Percentiles rank a stretch among this genome's conserved stretches.
Evolutionary conservation across 441 rosid species (phyloP).

Genomic region (Manihot esculenta): DNA sequence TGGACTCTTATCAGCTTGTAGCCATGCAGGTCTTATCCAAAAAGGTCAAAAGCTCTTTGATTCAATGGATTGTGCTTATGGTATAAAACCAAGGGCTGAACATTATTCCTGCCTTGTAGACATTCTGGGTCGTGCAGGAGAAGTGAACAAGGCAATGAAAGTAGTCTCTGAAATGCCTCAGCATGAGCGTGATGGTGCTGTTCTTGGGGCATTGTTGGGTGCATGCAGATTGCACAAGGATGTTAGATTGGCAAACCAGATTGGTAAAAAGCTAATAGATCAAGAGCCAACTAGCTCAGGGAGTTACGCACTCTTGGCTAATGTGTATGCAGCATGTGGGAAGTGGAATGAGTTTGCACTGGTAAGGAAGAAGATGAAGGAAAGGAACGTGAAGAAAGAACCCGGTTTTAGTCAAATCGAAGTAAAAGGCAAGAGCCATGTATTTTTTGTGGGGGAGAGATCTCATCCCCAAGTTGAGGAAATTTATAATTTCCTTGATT

Average conservation of each 20-base stretch:
- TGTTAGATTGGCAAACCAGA: slow-evolving; percentile 25
- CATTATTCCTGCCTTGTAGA: slow-evolving; percentile 47
- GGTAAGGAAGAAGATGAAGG: slow-evolving; percentile 43
- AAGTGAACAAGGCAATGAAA: slow-evolving; percentile 32
- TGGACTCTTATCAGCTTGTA: slow-evolving; percentile 40
- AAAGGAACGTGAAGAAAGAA: slow-evolving; percentile 35
- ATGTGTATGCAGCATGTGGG: slow-evolving; percentile 35
- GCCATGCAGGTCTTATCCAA: slow-evolving; percentile 37
- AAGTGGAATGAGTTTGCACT: slow-evolving; percentile 38
- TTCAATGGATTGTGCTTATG: slow-evolving; percentile 31
- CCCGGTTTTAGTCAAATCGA: slow-evolving; percentile 40
- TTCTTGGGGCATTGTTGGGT: slow-evolving; percentile 41
- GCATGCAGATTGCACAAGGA: slow-evolving; percentile 37
- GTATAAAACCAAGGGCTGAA: slow-evolving; percentile 36
- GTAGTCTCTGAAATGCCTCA: slow-evolving; percentile 26
- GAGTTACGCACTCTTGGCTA: slow-evolving; percentile 34
- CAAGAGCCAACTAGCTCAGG: slow-evolving; percentile 33
- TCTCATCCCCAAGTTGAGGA: slow-evolving; percentile 35
- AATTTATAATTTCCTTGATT: slow-evolving; percentile 27
- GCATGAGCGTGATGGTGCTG: slow-evolving; percentile 31
- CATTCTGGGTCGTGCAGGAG: slow-evolving; percentile 42
- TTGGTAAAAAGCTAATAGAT: slow-evolving; percentile 33
- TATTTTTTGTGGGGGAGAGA: slow-evolving; percentile 38
- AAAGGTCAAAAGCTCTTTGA: slow-evolving; percentile 36
- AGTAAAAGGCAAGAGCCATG: slow-evolving; percentile 32